Evolutionary conservation across 345 rosid genomes (phyloP).

Genomic region (Psidium friedrichsthalianum): DNA sequence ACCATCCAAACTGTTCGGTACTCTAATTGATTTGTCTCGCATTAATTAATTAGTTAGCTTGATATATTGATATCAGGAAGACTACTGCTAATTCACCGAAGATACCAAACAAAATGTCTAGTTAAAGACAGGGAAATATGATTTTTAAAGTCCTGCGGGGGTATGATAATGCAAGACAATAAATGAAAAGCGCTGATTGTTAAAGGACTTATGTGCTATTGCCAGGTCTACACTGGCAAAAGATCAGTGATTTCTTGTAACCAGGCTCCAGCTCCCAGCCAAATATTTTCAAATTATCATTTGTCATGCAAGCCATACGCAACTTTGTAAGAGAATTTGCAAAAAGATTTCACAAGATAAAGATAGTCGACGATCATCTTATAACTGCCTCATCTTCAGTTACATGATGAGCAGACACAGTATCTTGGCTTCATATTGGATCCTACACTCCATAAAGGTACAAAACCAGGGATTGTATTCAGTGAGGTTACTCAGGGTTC

Average conservation of each 20-base stretch:
- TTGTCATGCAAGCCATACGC: background rate
- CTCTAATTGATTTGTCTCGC: background rate
- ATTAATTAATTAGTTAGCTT: background rate
- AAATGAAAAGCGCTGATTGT: background rate
- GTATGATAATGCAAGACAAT: background rate
- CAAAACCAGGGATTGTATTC: background rate
- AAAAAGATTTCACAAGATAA: background rate
- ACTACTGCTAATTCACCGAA: background rate
- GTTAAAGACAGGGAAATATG: background rate
- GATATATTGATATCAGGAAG: background rate
- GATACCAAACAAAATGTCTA: background rate
- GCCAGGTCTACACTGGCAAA: background rate
- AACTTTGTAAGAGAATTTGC: background rate
- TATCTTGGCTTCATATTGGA: background rate
- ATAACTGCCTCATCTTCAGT: background rate
- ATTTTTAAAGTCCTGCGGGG: background rate
- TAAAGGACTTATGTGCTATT: background rate
- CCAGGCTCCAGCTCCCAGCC: background rate
- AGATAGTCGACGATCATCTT: background rate
- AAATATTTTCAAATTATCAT: background rate
- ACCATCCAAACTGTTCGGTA: background rate
- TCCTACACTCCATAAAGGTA: background rate
- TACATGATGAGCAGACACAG: background rate
- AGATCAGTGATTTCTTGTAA: background rate
- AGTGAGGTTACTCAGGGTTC: background rate